Conservation (phyloP, 192 early-diverging fungal genomes). For the Rhizoclosmatium sp. region DNA sequence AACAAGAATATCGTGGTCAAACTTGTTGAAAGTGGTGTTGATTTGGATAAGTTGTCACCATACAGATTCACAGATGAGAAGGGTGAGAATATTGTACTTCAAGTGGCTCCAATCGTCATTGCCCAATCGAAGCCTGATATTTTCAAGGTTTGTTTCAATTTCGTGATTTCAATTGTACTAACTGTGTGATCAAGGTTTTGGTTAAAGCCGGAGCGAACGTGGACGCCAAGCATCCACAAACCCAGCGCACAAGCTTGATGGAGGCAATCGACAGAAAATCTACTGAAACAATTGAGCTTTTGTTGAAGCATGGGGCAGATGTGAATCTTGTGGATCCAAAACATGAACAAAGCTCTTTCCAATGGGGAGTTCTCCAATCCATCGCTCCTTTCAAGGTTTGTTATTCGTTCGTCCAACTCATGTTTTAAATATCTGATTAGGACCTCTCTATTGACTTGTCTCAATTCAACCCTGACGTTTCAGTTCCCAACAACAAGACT, state of each 20-base stretch:
- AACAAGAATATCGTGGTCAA: conserved; percentile 17
- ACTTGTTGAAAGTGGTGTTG: conserved; percentile 8
- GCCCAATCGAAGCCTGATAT: neutral
- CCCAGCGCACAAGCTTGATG: conserved; percentile 21
- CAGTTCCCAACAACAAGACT: conserved; percentile 40
- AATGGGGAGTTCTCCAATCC: conserved; percentile 26
- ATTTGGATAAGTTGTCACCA: conserved; percentile 8
- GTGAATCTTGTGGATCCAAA: conserved; percentile 42
- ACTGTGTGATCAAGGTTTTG: conserved; percentile 2
- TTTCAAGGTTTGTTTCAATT: conserved; percentile 18
- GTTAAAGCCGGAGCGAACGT: conserved; percentile 31
- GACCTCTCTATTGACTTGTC: neutral
- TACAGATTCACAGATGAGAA: conserved; percentile 15
- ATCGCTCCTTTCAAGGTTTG: conserved; percentile 25
- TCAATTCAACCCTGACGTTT: conserved; percentile 42
- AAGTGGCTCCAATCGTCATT: neutral
- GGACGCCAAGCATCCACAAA: conserved; percentile 28
- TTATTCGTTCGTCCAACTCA: neutral
- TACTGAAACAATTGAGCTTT: neutral
- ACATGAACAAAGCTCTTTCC: conserved; percentile 31
- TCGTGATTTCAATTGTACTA: neutral
- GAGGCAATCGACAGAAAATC: conserved; percentile 16
- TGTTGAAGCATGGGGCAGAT: conserved; percentile 36
- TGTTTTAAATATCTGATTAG: neutral
- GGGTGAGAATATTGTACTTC: conserved; percentile 7